phyloP scores from a whole-genome alignment of 805 yeast genomes.

The Sugiyamaella valdiviana region DNA sequence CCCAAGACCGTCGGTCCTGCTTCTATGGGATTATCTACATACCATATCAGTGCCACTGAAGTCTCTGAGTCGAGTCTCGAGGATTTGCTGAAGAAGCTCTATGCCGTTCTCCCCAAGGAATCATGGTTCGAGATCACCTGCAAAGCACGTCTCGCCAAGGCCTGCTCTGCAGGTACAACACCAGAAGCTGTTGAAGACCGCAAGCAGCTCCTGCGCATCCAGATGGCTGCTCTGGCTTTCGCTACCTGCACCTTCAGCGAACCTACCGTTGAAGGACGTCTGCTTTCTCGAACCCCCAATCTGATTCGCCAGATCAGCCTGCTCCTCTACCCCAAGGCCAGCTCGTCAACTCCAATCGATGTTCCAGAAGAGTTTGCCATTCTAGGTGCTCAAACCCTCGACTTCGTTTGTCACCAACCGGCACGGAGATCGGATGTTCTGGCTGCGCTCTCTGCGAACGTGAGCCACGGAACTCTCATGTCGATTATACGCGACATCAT shows the following conservation, averaged over 20 bases:
- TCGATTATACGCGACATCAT: constrained; percentile 63
- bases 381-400: constrained; percentile 61
- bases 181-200: constrained; percentile 35
- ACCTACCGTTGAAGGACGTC: constrained; percentile 53
- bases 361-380: constrained; percentile 50
- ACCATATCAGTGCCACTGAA: constrained; percentile 49
- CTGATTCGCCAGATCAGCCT: constrained; percentile 64
- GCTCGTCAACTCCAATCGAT: constrained; percentile 26
- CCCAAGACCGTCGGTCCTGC: not conserved
- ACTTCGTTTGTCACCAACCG: constrained; percentile 59
- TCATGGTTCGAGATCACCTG: constrained; percentile 58
- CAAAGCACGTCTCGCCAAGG: constrained; percentile 59
- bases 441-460: constrained; percentile 75
- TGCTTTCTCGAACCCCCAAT: constrained; percentile 69
- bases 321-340: constrained; percentile 55
- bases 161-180: constrained; percentile 38
- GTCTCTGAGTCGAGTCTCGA: constrained; percentile 40
- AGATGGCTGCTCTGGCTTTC: constrained; percentile 62
- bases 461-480: constrained; percentile 75
- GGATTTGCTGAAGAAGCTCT: constrained; percentile 20
- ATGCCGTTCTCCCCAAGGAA: constrained; percentile 45
- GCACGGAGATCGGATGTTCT: constrained; percentile 72
- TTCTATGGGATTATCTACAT: constrained; percentile 43
- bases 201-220: constrained; percentile 52
- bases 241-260: constrained; percentile 52